Base-by-base conservation (phyloP, 2,329 filamentous ascomycete species). In the Trichophyton mentagrophytes region DNA sequence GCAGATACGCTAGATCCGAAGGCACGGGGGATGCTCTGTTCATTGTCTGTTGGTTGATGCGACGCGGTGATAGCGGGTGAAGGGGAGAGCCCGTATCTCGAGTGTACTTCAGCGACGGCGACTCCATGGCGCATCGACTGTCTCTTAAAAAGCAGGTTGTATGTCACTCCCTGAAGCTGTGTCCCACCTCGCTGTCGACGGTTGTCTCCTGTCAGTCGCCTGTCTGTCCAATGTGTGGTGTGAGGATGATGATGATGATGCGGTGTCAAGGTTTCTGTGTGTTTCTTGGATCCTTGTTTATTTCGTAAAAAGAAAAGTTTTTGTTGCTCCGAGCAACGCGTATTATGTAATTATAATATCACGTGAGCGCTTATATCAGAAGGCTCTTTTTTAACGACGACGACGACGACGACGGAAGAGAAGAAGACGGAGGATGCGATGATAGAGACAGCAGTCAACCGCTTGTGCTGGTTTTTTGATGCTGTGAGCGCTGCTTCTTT, bases 21-120 rank as follows among this genome's bases (percentile, higher is more conserved):
- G 73, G 60, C 4, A 74, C 74, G 7, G 76, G 75, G 1, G 76
- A 77, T 17, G 67, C 68, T 42, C 71, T 33, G 49, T 33, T 71
- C 49, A 75, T 66, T 46, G 67, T 70, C 68, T 77, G 75, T 68
- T 78, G 75, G 65, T 79, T 79, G 63, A 78, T 75, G 51, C 77
- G 76, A 63, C 78, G 75, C 25, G 76, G 75, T n/a, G 77, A 78
- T 3, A 78, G 64, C 59, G 76, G 76, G 60, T 74, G 71, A 40
- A 79, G 71, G 42, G 72, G 69, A 15, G 68, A 70, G 60, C 73
- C 67, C 42, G 71, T 68, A 5, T 64, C 63, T 25, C 64, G 61
- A 17, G 66, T 56, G 17, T 64, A 57, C 40, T 59, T 59, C n/a
- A 25, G 38, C 11, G 57, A 22, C 30, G 57, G 38, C 11, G 38